Conservation (phyloP, 768 basidiomycete species). For the Guyanaporus albipodus region DNA sequence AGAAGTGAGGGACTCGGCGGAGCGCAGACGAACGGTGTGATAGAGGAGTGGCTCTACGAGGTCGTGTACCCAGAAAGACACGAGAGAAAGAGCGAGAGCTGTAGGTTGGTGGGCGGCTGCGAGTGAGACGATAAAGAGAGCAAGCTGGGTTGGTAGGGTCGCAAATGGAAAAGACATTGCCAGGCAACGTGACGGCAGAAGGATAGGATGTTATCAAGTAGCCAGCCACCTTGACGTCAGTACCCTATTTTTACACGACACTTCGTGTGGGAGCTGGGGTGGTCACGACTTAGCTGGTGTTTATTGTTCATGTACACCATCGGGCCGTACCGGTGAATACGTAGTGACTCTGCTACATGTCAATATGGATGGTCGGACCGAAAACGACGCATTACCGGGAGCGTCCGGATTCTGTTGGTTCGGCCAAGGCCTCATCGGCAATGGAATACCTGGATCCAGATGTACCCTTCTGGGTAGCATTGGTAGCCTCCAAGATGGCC, state of each 20-base stretch:
- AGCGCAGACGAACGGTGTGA: slow-evolving; percentile 1
- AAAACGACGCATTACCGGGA: slow-evolving; percentile 3
- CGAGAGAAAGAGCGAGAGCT: background rate
- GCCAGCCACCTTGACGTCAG: too few species aligned
- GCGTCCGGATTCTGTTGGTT: slow-evolving; percentile 6
- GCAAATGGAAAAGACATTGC: slow-evolving; percentile 8
- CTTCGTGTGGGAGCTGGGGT: too few species aligned
- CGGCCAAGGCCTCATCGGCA: slow-evolving; percentile 23
- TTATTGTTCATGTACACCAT: background rate
- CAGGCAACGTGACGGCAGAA: background rate
- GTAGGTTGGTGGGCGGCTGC: slow-evolving; percentile 23
- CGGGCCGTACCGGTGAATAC: background rate
- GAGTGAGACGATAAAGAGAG: slow-evolving; percentile 35
- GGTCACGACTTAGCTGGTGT: background rate
- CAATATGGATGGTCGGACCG: too few species aligned
- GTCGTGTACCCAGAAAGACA: background rate
- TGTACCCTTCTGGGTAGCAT: slow-evolving; percentile 1
- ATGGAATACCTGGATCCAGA: slow-evolving; percentile 3
- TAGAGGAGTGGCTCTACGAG: slow-evolving; percentile 3
- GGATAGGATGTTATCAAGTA: too few species aligned
- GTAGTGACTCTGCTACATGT: background rate
- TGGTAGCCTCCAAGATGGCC: slow-evolving; percentile 25
- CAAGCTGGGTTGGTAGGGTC: slow-evolving; percentile 29
- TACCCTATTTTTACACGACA: too few species aligned
- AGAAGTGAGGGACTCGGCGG: background rate